Conservation (phyloP, 2,329 filamentous ascomycete genomes). For the Diplodia mutila region DNA sequence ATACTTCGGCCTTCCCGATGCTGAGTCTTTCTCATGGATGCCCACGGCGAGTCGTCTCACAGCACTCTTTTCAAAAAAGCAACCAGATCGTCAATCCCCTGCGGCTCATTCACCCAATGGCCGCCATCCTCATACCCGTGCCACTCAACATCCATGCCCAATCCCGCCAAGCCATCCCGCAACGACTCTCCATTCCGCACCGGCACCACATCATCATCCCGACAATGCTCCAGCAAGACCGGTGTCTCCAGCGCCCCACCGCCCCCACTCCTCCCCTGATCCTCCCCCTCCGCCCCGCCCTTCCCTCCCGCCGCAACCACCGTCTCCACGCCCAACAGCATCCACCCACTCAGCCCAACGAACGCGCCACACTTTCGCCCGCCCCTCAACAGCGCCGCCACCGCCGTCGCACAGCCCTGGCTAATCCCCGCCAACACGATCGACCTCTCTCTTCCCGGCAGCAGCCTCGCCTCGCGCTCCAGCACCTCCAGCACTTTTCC, state of each 20-base stretch:
- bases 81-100: constrained; percentile 31
- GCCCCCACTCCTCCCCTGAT: neutral
- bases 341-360: constrained; percentile 30
- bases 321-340: constrained; percentile 24
- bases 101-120: constrained; percentile 33
- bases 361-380: constrained; percentile 26
- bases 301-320: neutral
- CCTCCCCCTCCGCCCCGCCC: too few relatives aligned
- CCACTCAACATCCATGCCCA: constrained; percentile 31
- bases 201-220: constrained; percentile 31
- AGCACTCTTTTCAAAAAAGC: constrained; percentile 24
- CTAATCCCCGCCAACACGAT: constrained; percentile 30
- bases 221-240: constrained; percentile 30
- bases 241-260: constrained; percentile 20
- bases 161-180: constrained; percentile 6
- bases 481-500: constrained; percentile 31
- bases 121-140: constrained; percentile 29
- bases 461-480: constrained; percentile 29
- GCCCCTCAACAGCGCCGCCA: constrained; percentile 25
- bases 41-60: too few relatives aligned
- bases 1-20: neutral
- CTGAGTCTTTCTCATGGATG: neutral
- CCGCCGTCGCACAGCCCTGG: constrained; percentile 30
- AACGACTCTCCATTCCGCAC: constrained; percentile 26
- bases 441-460: constrained; percentile 26